Evolutionary conservation across 164 flowering plant genomes (phyloP), one percentile per base, ranked within the genome.

Genomic region (Annona cherimola): DNA sequence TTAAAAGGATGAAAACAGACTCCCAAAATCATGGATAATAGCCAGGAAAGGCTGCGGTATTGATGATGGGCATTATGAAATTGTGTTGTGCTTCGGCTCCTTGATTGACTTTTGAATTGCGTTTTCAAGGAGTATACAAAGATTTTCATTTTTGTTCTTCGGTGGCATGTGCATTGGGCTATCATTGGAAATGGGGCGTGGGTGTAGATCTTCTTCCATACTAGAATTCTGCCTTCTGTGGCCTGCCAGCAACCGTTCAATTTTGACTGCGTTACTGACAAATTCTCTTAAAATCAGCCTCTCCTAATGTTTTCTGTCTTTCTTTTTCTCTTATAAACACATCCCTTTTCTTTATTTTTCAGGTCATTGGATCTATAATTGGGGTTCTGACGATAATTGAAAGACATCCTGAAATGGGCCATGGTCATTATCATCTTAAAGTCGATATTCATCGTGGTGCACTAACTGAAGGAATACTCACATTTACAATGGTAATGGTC

Each of bases 401-500:
- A 8, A 78, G 85, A 61, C 81, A 91, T 44, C 98, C 99, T 50
- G 86, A 80, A 74, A 71, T 90, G 54, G 95, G 97, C 42, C 77
- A 57, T 54, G 98, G 97, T 26, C 94, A 96, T 26, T 26, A 26
- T 41, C 88, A 81, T 35, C 79, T 95, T 73, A 91, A 73, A 44
- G 88, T 92, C 42, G 91, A 84, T 74, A 80, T 92, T 62, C 90
- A 90, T 80, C 80, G 66, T 63, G 99, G 97, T 11, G 98, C 97
- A 61, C 71, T 95, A 65, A 95, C 94, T 2, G 99, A 95, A 89
- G 98, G 99, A 63, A 61, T 88, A 8, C 86, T 92, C 35, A 83
- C 98, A 42, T 89, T 89, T 74, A 63, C 80, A 18, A 87, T 95
- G 45, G 89, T 89, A 35, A 72, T 68, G 0, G 79, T 95, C 35